Evolutionary conservation across 768 basidiomycete genomes (phyloP).

Genomic region (Leccinum truebloodii): DNA sequence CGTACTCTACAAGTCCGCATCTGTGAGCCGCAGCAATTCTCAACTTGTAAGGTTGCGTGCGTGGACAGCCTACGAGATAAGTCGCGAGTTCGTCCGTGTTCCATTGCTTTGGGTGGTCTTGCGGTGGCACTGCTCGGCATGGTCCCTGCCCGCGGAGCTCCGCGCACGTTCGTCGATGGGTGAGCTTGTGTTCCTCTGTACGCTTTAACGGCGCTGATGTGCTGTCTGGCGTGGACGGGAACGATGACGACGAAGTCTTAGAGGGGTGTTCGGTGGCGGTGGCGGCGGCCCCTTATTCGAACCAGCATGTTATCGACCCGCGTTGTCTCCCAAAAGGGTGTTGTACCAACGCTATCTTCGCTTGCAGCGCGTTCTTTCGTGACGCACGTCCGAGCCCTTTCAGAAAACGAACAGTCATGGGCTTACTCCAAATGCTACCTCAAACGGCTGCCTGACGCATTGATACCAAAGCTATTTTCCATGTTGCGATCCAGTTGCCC

Average conservation of each 20-base stretch:
- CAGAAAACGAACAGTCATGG: conserved; percentile 42
- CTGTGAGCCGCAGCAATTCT: conserved; percentile 60
- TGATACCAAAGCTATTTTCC: conserved; percentile 52
- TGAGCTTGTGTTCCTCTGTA: conserved; percentile 14
- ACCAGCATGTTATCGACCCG: conserved; percentile 30
- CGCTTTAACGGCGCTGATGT: not conserved
- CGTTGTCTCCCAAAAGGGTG: conserved; percentile 27
- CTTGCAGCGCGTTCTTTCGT: conserved; percentile 57
- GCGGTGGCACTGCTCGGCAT: conserved; percentile 31
- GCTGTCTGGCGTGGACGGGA: conserved; percentile 26
- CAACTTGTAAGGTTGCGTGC: conserved; percentile 55
- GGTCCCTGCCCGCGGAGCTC: conserved; percentile 35
- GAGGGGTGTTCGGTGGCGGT: too few species aligned
- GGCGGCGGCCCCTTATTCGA: too few species aligned
- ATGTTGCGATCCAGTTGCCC: conserved; percentile 53
- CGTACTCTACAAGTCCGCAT: conserved; percentile 61
- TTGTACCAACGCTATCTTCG: conserved; percentile 46
- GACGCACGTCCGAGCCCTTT: conserved; percentile 42
- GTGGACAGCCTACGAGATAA: conserved; percentile 51
- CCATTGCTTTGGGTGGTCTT: conserved; percentile 62
- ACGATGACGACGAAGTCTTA: too few species aligned
- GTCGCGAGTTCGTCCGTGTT: conserved; percentile 53
- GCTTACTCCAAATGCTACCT: conserved; percentile 41
- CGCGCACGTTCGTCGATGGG: conserved; percentile 18
- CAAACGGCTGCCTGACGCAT: conserved; percentile 15